Evolutionary conservation across 1,284 basidiomycete species (phyloP).

Genomic region (Anthracocystis walkeri): DNA sequence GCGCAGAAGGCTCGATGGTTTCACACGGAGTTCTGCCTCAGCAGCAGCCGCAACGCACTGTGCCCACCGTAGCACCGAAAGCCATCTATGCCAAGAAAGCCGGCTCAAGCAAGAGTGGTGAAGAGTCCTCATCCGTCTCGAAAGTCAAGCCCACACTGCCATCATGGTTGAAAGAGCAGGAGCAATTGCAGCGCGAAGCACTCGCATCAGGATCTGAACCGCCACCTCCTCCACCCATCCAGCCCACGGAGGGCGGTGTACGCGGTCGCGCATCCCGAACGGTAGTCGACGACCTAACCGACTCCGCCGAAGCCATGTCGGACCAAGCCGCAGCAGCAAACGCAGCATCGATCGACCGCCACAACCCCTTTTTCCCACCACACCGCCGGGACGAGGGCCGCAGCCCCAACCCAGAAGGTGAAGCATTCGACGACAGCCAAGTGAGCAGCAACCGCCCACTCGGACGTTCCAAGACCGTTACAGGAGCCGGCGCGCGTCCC

Average conservation of each 20-base stretch:
- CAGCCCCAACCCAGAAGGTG: conserved; percentile 16
- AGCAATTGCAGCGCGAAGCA: conserved; percentile 61
- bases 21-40: conserved; percentile 22
- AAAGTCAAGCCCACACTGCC: conserved; percentile 59
- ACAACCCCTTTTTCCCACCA: conserved; percentile 64
- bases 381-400: conserved; percentile 52
- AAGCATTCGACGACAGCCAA: conserved; percentile 39
- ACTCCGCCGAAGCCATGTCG: conserved; percentile 57
- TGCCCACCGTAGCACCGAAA: conserved; percentile 59
- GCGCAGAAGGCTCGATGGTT: conserved; percentile 31
- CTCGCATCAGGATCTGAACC: conserved; percentile 52
- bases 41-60: conserved; percentile 24
- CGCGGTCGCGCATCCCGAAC: conserved; percentile 42
- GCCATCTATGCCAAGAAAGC: conserved; percentile 57
- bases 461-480: conserved; percentile 57
- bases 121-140: conserved; percentile 24
- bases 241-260: conserved; percentile 46
- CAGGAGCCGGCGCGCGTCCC: conserved; percentile 14
- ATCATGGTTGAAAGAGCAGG: conserved; percentile 67
- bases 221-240: conserved; percentile 53
- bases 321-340: conserved; percentile 56
- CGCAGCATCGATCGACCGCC: conserved; percentile 62
- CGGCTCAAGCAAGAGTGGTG: conserved; percentile 9
- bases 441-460: conserved; percentile 49
- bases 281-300: conserved; percentile 58